Conservation (phyloP, 768 basidiomycete species). For the Lactarius trivialis region DNA sequence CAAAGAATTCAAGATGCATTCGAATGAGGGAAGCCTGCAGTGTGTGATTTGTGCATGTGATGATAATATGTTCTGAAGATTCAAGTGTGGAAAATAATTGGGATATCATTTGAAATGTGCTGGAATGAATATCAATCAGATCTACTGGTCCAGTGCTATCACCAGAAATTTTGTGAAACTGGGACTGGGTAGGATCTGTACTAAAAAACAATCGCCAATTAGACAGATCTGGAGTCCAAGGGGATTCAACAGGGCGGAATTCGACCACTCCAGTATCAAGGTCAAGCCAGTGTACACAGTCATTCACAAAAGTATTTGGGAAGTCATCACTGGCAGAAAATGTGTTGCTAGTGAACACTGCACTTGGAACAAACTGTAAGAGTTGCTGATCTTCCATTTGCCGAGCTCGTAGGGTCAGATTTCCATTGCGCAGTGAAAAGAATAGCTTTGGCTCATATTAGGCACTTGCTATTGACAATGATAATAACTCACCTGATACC, state of each 20-base stretch:
- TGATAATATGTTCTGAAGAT: background rate
- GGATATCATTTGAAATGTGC: background rate
- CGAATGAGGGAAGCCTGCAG: slow-evolving; percentile 31
- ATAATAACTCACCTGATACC: slow-evolving; percentile 1
- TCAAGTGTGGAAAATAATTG: background rate
- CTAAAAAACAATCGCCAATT: slow-evolving; percentile 26
- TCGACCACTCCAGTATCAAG: slow-evolving; percentile 24
- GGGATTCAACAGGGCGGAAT: slow-evolving; percentile 29
- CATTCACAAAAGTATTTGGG: slow-evolving; percentile 18
- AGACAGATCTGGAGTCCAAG: slow-evolving; percentile 27
- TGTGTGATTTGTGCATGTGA: background rate
- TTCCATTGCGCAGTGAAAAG: background rate
- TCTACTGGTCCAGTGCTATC: background rate
- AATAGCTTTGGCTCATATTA: background rate
- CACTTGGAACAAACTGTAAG: slow-evolving; percentile 32
- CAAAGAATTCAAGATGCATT: slow-evolving; percentile 36
- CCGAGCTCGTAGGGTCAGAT: background rate
- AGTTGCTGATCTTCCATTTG: background rate
- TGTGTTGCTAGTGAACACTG: slow-evolving; percentile 23
- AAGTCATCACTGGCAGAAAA: too few relatives aligned
- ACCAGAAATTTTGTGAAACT: background rate
- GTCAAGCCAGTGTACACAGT: slow-evolving; percentile 31
- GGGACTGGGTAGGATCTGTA: background rate
- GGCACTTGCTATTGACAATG: background rate
- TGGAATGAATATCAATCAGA: background rate